phyloP scores from a whole-genome alignment of 2,329 filamentous ascomycete genomes.

The Xylariales sp. region DNA sequence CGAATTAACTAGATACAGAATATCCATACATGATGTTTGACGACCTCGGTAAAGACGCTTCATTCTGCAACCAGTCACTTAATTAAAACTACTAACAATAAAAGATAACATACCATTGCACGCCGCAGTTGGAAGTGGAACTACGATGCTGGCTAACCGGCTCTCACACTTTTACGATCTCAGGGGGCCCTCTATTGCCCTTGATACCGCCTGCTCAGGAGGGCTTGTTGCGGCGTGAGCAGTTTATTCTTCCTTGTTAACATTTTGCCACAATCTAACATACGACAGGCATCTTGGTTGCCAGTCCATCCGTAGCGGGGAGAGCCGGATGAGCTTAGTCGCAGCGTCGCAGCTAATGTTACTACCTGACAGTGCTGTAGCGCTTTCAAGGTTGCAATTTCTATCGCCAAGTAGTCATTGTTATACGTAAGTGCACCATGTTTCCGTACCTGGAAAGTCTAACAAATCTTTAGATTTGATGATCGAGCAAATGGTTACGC shows the following conservation, averaged over 20 bases:
- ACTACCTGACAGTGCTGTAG: not conserved
- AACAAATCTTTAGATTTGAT: constrained; percentile 51
- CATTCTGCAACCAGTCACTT: constrained; percentile 30
- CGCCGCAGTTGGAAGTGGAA: constrained; percentile 41
- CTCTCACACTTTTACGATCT: constrained; percentile 52
- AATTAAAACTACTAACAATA: constrained; percentile 3
- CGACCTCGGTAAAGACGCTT: constrained; percentile 22
- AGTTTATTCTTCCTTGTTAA: constrained; percentile 24
- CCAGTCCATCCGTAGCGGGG: constrained; percentile 12
- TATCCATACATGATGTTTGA: constrained; percentile 12
- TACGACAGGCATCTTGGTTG: constrained; percentile 13
- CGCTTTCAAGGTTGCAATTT: constrained; percentile 3
- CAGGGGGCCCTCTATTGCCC: constrained; percentile 38
- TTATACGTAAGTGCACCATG: not conserved
- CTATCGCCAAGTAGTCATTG: constrained; percentile 8
- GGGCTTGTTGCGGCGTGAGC: constrained; percentile 12
- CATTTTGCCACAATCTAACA: constrained; percentile 15
- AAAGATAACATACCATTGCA: constrained; percentile 38
- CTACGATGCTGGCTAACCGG: constrained; percentile 49
- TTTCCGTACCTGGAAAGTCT: not conserved
- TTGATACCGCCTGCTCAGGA: constrained; percentile 33
- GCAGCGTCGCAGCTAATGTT: constrained; percentile 8
- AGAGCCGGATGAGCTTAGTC: constrained; percentile 5
- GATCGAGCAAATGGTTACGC: constrained; percentile 60
- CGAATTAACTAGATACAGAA: constrained; percentile 3